Evolutionary conservation across 805 yeast genomes (phyloP).

Genomic region (Lipomyces sp.): DNA sequence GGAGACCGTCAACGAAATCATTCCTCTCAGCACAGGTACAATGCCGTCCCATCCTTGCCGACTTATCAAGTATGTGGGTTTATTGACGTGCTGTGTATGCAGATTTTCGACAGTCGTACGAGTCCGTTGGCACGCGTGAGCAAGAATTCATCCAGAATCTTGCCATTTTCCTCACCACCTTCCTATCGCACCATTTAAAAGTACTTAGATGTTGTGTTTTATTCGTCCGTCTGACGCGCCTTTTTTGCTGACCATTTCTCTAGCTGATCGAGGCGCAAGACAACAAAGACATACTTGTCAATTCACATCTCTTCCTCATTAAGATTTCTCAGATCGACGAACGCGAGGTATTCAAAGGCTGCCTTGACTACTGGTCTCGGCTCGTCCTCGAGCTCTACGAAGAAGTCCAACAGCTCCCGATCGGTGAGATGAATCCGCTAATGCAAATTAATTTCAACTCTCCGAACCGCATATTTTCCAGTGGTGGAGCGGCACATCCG

Average conservation of each 20-base stretch:
- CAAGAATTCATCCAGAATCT: conserved; percentile 94
- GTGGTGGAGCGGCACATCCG: conserved; percentile 84
- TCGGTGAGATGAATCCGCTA: conserved; percentile 68
- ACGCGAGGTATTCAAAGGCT: conserved; percentile 91
- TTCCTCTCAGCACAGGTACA: conserved; percentile 50
- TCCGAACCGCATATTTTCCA: conserved; percentile 40
- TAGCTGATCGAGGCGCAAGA: conserved; percentile 46
- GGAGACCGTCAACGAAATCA: conserved; percentile 61
- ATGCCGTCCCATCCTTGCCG: not conserved
- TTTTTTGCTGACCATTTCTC: not conserved
- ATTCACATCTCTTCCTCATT: conserved; percentile 76
- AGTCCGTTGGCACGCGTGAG: conserved; percentile 71
- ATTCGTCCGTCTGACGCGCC: conserved; percentile 4
- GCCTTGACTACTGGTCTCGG: conserved; percentile 90
- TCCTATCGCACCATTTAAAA: conserved; percentile 72
- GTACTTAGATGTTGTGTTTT: not conserved
- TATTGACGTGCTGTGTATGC: not conserved
- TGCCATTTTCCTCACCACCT: conserved; percentile 88
- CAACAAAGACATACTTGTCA: conserved; percentile 56
- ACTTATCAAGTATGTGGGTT: not conserved
- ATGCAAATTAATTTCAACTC: conserved; percentile 55
- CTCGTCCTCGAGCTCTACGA: conserved; percentile 78
- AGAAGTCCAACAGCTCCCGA: conserved; percentile 80
- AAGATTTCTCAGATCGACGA: conserved; percentile 88
- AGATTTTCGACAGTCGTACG: conserved; percentile 71